Evolutionary conservation across 805 yeast species (phyloP), one percentile per base, ranked within the genome.

Genomic region (Cyberlindnera petersonii): DNA sequence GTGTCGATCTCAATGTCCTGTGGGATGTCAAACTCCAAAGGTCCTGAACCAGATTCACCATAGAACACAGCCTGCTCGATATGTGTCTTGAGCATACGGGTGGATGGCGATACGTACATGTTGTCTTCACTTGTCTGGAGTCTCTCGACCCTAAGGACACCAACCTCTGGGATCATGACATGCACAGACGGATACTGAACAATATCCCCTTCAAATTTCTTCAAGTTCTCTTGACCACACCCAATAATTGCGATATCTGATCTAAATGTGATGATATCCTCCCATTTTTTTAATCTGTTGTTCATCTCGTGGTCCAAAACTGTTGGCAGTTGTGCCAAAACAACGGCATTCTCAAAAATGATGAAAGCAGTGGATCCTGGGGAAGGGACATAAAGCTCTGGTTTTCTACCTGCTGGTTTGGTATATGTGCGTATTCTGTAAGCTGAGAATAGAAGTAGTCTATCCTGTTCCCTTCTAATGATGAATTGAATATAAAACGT

Each of bases 21-120:
- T 4, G 73, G 68, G 30, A 60, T 71, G 53, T 59, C 66, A 46
- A 79, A 75, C 18, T 68, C 67, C 15, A 79, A 55, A 6, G 81
- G 79, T 42, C 67, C 74, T 15, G 58, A 53, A 2, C 53, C 51
- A 6, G 61, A 48, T 9, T 57, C 61, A 2, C 77, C 71, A 46
- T 76, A 84, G 51, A 80, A 82, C 1, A 89, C 75, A 0, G 89
- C 95, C 60, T 89, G 97, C 48, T 83, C 93, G 17, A 91, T 75
- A 50, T 81, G 89, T 0, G 86, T 74, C 54, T 80, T 81, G 24
- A 85, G 18, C 26, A 47, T 39, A 9, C 39, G 66, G 33, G 79
- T 68, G 4, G 68, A 47, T 5, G 42, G 44, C 5, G 45, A 23
- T 6, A 45, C 55, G 7, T 39, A 40, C 1, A 44, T 39, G 0